Evolutionary conservation across 2,329 filamentous ascomycete species (phyloP).

Genomic region (Fusarium lateritium): DNA sequence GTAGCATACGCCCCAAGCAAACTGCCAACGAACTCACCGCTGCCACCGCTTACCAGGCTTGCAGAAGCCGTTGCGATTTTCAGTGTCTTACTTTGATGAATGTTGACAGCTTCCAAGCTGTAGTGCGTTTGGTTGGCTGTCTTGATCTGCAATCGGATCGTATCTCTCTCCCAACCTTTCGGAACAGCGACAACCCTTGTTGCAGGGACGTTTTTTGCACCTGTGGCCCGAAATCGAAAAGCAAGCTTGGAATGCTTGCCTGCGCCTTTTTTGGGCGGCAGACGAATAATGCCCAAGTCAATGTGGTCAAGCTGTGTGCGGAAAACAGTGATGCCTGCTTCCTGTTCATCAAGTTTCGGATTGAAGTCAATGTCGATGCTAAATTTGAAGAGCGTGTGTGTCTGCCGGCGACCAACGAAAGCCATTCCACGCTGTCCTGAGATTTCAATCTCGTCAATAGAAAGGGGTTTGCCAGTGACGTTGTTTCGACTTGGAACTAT

Average conservation of each 20-base stretch:
- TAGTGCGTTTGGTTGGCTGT: constrained; percentile 28
- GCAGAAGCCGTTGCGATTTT: constrained; percentile 19
- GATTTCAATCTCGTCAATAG: constrained; percentile 18
- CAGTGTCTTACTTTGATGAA: background rate
- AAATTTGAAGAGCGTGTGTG: constrained; percentile 29
- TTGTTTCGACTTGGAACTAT: constrained; percentile 29
- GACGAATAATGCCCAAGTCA: constrained; percentile 22
- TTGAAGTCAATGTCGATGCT: constrained; percentile 26
- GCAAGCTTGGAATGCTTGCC: constrained; percentile 9
- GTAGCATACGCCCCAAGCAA: constrained; percentile 35
- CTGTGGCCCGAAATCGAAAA: constrained; percentile 26
- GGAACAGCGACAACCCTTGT: constrained; percentile 22
- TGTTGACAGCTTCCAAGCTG: constrained; percentile 16
- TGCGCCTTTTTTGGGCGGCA: background rate
- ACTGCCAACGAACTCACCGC: constrained; percentile 24
- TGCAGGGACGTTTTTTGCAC: background rate
- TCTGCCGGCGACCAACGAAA: constrained; percentile 32
- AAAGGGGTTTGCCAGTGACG: background rate
- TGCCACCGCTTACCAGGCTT: constrained; percentile 25
- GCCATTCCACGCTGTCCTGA: constrained; percentile 24
- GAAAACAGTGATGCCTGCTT: constrained; percentile 31
- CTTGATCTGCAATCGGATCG: constrained; percentile 11
- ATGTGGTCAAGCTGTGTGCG: constrained; percentile 38
- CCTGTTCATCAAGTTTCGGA: background rate
- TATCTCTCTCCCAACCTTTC: constrained; percentile 12